Percentiles rank a stretch among this genome's conserved stretches.
phyloP scores from a whole-genome alignment of 495 filamentous ascomycete genomes.

The Aspergillus wentii region DNA sequence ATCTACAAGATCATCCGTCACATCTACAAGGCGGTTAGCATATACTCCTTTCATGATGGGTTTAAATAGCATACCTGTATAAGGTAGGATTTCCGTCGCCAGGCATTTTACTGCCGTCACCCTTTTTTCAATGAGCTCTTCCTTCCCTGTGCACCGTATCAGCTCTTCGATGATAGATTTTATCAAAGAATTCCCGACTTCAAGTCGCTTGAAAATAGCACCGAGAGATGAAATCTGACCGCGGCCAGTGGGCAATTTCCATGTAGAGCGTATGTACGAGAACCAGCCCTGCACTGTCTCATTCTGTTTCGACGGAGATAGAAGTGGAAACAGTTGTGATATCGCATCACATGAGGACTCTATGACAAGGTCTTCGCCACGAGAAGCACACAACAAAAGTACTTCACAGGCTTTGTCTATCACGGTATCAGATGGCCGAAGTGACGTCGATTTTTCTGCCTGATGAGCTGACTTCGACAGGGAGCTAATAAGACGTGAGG shows the following conservation, averaged over 20 bases:
- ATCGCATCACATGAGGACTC: constrained; percentile 43
- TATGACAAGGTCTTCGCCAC: constrained; percentile 44
- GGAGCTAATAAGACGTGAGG: constrained; percentile 49
- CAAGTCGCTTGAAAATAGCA: constrained; percentile 31
- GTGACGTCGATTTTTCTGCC: background rate
- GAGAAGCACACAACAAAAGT: constrained; percentile 36
- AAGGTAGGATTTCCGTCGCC: constrained; percentile 39
- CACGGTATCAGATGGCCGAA: constrained; percentile 13
- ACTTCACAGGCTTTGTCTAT: constrained; percentile 36
- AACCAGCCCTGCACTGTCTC: constrained; percentile 33
- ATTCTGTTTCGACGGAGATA: constrained; percentile 26
- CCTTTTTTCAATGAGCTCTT: constrained; percentile 52
- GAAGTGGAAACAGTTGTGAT: constrained; percentile 34
- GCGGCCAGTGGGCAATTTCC: constrained; percentile 35
- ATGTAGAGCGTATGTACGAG: constrained; percentile 29
- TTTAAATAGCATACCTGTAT: constrained; percentile 27
- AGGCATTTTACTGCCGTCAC: constrained; percentile 59
- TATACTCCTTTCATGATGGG: background rate
- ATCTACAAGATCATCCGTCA: constrained; percentile 18
- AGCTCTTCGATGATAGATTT: constrained; percentile 27
- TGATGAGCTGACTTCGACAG: constrained; percentile 19
- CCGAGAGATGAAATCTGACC: constrained; percentile 42
- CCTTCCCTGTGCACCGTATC: constrained; percentile 31
- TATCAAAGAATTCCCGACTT: constrained; percentile 13
- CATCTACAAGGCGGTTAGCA: constrained; percentile 18